Conservation (phyloP, 2,329 filamentous ascomycete species). For the Colletotrichum sojae region DNA sequence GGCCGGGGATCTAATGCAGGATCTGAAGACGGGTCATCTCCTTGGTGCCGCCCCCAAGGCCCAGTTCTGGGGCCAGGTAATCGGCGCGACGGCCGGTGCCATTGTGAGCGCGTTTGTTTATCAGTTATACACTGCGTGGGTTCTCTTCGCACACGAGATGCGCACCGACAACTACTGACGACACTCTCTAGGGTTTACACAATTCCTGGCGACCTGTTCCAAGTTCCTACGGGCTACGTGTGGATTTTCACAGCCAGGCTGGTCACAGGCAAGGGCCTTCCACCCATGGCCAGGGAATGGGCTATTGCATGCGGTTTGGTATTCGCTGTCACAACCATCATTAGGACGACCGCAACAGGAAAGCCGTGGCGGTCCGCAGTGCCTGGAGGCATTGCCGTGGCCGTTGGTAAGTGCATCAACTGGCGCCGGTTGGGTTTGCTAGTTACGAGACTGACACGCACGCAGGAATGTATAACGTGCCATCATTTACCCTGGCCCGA, state of each 20-base stretch:
- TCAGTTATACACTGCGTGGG: constrained; percentile 81
- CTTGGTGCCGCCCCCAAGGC: constrained; percentile 93
- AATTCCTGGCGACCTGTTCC: constrained; percentile 90
- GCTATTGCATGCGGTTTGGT: constrained; percentile 81
- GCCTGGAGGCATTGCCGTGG: constrained; percentile 95
- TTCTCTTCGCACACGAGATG: constrained; percentile 14
- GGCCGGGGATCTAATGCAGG: constrained; percentile 96
- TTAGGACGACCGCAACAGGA: constrained; percentile 73
- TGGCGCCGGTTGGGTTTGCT: not conserved
- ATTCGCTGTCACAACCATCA: constrained; percentile 79
- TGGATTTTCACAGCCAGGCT: constrained; percentile 97
- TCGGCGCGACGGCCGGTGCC: constrained; percentile 89
- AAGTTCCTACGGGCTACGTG: constrained; percentile 94
- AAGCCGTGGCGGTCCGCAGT: constrained; percentile 81
- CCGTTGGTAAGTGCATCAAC: constrained; percentile 73
- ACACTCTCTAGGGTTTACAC: constrained; percentile 76
- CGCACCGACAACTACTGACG: not conserved
- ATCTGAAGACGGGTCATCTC: constrained; percentile 95
- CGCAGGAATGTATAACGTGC: constrained; percentile 94
- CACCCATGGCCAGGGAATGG: constrained; percentile 85
- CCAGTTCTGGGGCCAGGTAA: constrained; percentile 96
- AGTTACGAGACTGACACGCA: not conserved
- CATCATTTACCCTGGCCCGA: constrained; percentile 92
- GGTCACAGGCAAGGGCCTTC: constrained; percentile 91
- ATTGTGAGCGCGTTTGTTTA: constrained; percentile 91